Conservation (phyloP, 768 basidiomycete genomes). For the Amylocystis lapponica region DNA sequence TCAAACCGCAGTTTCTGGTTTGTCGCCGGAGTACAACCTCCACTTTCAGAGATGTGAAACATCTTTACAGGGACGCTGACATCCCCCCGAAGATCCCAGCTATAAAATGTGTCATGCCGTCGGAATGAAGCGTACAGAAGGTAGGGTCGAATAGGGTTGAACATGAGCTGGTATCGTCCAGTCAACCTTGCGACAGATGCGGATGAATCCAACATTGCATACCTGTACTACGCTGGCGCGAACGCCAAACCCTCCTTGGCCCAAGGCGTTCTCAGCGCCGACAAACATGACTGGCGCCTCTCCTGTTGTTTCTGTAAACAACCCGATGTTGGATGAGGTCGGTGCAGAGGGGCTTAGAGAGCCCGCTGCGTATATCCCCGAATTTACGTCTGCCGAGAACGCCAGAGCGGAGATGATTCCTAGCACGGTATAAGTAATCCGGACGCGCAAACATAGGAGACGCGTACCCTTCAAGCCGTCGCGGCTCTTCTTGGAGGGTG, state of each 20-base stretch:
- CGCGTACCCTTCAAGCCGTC: conserved; percentile 81
- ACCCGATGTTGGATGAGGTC: conserved; percentile 47
- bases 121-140: conserved; percentile 79
- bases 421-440: conserved; percentile 21
- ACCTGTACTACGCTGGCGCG: conserved; percentile 53
- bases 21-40: too few relatives aligned
- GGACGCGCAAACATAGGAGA: neutral
- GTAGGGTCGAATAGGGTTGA: conserved; percentile 68
- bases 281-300: conserved; percentile 55
- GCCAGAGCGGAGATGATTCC: conserved; percentile 85
- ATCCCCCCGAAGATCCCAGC: conserved; percentile 76
- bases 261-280: conserved; percentile 40
- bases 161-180: conserved; percentile 76
- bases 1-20: conserved; percentile 83
- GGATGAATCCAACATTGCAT: conserved; percentile 1
- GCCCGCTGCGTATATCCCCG: conserved; percentile 74
- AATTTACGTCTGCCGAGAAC: conserved; percentile 55
- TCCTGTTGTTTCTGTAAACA: conserved; percentile 58
- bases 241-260: conserved; percentile 23
- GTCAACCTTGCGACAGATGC: neutral
- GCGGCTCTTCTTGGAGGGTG: conserved; percentile 69
- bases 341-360: conserved; percentile 49
- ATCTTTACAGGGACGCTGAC: conserved; percentile 35
- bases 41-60: conserved; percentile 25
- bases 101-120: conserved; percentile 52